Percentiles rank a stretch among this genome's conserved stretches.
Evolutionary conservation across 139 green algal genomes (phyloP).

Genomic region (Chlorella sp.): DNA sequence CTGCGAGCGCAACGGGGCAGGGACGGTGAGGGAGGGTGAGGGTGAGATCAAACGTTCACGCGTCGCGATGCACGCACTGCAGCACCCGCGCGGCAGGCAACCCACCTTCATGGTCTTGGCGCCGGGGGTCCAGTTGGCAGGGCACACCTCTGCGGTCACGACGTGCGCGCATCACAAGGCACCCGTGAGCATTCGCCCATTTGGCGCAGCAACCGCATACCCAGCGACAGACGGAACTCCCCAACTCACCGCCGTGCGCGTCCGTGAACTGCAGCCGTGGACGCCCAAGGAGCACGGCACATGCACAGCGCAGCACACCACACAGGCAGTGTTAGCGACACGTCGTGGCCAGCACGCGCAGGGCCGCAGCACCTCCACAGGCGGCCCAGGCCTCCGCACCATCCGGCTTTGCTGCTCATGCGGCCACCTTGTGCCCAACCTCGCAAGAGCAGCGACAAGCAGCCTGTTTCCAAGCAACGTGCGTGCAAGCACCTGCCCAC

Average conservation of each 20-base stretch:
- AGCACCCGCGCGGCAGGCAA: background rate
- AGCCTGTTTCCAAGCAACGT: background rate
- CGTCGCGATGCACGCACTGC: background rate
- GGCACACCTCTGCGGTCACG: conserved; percentile 51
- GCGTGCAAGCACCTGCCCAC: background rate
- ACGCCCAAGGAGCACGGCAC: background rate
- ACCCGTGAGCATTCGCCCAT: no score
- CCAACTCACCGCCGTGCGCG: no score
- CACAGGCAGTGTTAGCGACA: no score
- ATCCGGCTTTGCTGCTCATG: no score
- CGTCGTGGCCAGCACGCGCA: no score
- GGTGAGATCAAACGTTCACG: background rate
- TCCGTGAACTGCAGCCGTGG: background rate
- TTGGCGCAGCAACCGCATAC: background rate
- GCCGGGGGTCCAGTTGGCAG: conserved; percentile 74
- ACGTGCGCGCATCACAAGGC: no score
- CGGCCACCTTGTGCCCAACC: no score
- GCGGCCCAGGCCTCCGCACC: no score
- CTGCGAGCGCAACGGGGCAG: background rate
- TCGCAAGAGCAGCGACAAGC: background rate
- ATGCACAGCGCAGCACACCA: background rate
- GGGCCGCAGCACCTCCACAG: no score
- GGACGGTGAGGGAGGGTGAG: background rate
- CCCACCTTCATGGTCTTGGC: conserved; percentile 66
- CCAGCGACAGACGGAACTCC: background rate